Percentiles rank a stretch among this genome's conserved stretches.
These are phyloP conservation scores for Calonectria pteridis DNA, from an alignment of 2,329 filamentous ascomycete genomes.

Conservation along the genomic window DNA sequence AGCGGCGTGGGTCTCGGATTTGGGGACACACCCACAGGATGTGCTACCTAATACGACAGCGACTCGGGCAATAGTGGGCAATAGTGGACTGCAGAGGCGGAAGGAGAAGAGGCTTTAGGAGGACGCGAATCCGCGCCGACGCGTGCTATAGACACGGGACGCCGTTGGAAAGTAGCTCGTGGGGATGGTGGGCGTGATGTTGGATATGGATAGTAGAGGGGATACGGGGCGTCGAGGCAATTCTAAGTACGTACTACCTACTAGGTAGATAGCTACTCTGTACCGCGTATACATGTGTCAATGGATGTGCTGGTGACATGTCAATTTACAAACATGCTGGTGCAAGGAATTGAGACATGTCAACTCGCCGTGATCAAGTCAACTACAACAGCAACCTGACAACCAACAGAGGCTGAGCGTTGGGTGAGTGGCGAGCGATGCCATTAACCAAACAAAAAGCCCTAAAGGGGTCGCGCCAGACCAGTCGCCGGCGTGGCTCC, in stretches of 20 bases:
- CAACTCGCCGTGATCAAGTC: not conserved
- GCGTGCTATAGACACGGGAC: not conserved
- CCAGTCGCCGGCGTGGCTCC: not conserved
- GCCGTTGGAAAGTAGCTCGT: not conserved
- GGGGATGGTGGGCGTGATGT: not conserved
- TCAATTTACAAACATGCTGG: not conserved
- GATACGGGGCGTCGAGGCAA: not conserved
- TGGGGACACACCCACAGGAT: constrained; percentile 15
- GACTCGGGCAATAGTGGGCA: constrained; percentile 14
- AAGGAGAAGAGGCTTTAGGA: not conserved
- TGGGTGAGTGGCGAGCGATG: not conserved
- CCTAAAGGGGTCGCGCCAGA: not conserved
- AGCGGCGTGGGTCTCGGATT: constrained; percentile 11
- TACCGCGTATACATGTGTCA: not conserved
- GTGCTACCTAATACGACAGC: not conserved
- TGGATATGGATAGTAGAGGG: not conserved
- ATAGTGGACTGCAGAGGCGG: constrained; percentile 4
- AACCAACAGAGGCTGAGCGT: not conserved
- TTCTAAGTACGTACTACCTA: too few species aligned
- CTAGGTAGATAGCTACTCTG: not conserved
- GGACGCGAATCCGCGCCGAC: constrained; percentile 8
- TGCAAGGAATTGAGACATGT: not conserved
- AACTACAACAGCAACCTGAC: not conserved
- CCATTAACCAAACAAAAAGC: not conserved
- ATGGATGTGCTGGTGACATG: not conserved